Percentiles rank a stretch among this genome's conserved stretches.
Evolutionary conservation across 2,329 filamentous ascomycete genomes (phyloP).

Genomic region (Verticillium isaacii): DNA sequence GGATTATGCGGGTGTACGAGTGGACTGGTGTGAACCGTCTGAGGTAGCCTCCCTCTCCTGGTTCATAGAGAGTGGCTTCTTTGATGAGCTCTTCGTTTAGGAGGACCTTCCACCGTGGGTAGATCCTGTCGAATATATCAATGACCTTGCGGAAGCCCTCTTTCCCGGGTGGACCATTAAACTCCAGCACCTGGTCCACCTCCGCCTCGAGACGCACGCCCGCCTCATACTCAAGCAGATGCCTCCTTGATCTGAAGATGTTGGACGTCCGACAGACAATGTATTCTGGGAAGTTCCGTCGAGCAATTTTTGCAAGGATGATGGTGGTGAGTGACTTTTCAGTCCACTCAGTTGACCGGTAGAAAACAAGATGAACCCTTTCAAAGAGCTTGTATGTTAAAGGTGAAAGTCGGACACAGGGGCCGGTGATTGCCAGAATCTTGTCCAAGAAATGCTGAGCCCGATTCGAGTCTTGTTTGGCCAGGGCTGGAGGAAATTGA

Average conservation of each 20-base stretch:
- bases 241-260: conserved; percentile 73
- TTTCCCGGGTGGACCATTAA: conserved; percentile 64
- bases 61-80: conserved; percentile 72
- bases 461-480: conserved; percentile 49
- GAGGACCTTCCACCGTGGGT: conserved; percentile 74
- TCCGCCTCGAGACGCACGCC: conserved; percentile 76
- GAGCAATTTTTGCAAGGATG: conserved; percentile 85
- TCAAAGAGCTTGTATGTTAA: conserved; percentile 78
- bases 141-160: conserved; percentile 64
- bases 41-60: conserved; percentile 82
- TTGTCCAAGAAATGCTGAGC: conserved; percentile 72
- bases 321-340: conserved; percentile 95
- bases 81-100: conserved; percentile 71
- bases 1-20: conserved; percentile 87
- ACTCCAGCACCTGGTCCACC: conserved; percentile 79
- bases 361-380: conserved; percentile 92
- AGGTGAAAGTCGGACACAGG: conserved; percentile 76
- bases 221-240: conserved; percentile 84
- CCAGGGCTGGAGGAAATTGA: conserved; percentile 24
- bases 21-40: conserved; percentile 86
- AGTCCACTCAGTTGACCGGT: conserved; percentile 93
- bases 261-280: conserved; percentile 85
- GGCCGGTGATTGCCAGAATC: conserved; percentile 71
- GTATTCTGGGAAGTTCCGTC: conserved; percentile 83
- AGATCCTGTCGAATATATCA: conserved; percentile 66